Conservation (phyloP, 768 basidiomycete species). For the Hypsizygus marmoreus region DNA sequence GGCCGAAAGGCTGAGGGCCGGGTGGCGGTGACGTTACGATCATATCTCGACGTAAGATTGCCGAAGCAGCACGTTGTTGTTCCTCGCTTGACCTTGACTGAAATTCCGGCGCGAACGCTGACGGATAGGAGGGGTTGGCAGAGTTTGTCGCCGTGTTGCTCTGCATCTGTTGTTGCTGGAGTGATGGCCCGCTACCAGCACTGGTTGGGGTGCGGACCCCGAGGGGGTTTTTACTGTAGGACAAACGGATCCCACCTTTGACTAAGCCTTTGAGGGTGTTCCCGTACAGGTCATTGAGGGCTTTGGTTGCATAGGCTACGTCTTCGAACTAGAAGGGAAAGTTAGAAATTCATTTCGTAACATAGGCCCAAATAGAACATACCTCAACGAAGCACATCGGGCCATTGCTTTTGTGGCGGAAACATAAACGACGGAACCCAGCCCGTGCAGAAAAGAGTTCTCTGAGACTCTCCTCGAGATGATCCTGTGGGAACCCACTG, state of each 20-base stretch:
- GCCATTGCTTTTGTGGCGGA: slow-evolving; percentile 94
- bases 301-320: slow-evolving; percentile 78
- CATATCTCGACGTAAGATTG: slow-evolving; percentile 24
- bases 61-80: slow-evolving; percentile 14
- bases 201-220: slow-evolving; percentile 84
- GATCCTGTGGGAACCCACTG: slow-evolving; percentile 70
- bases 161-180: slow-evolving; percentile 47
- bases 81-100: slow-evolving; percentile 21
- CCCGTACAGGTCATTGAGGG: slow-evolving; percentile 90
- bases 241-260: slow-evolving; percentile 95
- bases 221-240: slow-evolving; percentile 98
- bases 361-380: slow-evolving; percentile 16
- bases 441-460: slow-evolving; percentile 76
- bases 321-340: slow-evolving; percentile 76
- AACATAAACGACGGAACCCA: slow-evolving; percentile 91
- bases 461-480: slow-evolving; percentile 85
- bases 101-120: slow-evolving; percentile 16
- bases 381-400: slow-evolving; percentile 99
- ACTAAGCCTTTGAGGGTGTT: slow-evolving; percentile 88
- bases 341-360: slow-evolving; percentile 8
- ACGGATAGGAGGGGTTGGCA: slow-evolving; percentile 9
- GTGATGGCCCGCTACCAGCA: slow-evolving; percentile 39
- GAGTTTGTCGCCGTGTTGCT: slow-evolving; percentile 24
- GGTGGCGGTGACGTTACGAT: slow-evolving; percentile 18
- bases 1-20: slow-evolving; percentile 21